phyloP scores from a whole-genome alignment of 2,329 filamentous ascomycete species.

The Diaporthe sp. region DNA sequence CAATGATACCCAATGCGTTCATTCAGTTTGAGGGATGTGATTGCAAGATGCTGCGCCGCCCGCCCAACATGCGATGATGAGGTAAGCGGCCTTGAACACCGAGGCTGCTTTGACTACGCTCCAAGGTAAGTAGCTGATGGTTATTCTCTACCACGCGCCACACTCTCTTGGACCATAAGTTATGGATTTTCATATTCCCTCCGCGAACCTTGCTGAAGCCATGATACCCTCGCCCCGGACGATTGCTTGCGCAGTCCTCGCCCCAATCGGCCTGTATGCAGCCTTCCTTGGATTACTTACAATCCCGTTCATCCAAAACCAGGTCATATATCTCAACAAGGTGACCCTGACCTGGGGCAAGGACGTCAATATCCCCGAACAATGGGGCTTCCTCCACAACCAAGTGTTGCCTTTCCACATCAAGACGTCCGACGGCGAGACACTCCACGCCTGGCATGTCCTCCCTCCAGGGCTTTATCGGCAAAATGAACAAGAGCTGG shows the following conservation, averaged over 20 bases:
- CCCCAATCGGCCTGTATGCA: constrained; percentile 31
- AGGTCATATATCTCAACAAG: constrained; percentile 66
- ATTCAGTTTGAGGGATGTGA: neutral
- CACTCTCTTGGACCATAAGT: neutral
- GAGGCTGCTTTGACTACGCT: too few species aligned
- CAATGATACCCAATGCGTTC: too few species aligned
- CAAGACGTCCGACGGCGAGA: constrained; percentile 72
- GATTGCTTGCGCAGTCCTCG: neutral
- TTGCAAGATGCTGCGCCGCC: neutral
- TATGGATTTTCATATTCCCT: neutral
- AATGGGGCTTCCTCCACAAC: constrained; percentile 76
- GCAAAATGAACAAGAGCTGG: constrained; percentile 57
- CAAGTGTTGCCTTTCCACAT: constrained; percentile 80
- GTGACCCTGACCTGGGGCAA: constrained; percentile 68
- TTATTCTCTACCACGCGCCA: neutral
- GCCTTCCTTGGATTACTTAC: constrained; percentile 42
- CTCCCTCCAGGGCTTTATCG: constrained; percentile 75
- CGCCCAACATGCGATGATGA: neutral
- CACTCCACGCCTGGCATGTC: constrained; percentile 80
- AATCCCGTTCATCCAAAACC: constrained; percentile 59
- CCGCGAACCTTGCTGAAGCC: neutral
- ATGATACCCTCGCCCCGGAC: neutral
- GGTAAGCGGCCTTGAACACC: neutral
- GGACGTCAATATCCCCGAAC: constrained; percentile 72
- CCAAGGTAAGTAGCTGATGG: too few species aligned